phyloP scores from a whole-genome alignment of 768 basidiomycete genomes.

The Tephrocybe sp. region DNA sequence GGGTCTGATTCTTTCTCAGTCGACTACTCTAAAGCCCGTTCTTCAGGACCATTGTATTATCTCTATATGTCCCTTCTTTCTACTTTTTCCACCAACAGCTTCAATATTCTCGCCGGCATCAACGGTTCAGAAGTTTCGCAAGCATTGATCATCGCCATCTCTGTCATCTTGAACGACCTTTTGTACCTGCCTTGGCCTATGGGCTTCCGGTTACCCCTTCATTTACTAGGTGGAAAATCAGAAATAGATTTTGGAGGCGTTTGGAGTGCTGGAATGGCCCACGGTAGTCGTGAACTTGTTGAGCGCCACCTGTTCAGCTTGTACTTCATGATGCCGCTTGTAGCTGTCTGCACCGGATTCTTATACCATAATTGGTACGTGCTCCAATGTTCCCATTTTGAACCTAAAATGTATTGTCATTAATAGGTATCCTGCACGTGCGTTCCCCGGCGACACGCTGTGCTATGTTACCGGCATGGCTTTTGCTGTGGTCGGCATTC shows the following conservation, averaged over 20 bases:
- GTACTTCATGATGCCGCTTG: constrained; percentile 95
- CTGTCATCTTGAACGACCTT: constrained; percentile 89
- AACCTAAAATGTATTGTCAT: neutral
- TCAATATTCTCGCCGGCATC: constrained; percentile 98
- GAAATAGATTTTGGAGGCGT: constrained; percentile 77
- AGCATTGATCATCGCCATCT: constrained; percentile 87
- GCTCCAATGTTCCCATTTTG: constrained; percentile 7
- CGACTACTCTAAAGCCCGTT: neutral
- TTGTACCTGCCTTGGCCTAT: constrained; percentile 91
- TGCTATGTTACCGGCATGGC: constrained; percentile 99
- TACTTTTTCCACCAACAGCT: constrained; percentile 96
- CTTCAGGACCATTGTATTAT: constrained; percentile 88
- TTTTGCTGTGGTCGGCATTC: constrained; percentile 95
- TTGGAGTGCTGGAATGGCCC: constrained; percentile 82
- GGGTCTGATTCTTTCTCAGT: constrained; percentile 20
- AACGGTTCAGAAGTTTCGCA: constrained; percentile 97
- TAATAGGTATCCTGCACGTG: constrained; percentile 90
- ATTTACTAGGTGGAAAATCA: constrained; percentile 63
- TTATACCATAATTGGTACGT: constrained; percentile 96
- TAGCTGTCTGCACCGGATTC: constrained; percentile 88
- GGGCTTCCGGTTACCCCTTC: constrained; percentile 68
- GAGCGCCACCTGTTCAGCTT: constrained; percentile 93
- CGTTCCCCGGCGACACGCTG: constrained; percentile 94
- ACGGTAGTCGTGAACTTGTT: constrained; percentile 84
- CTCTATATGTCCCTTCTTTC: constrained; percentile 95